phyloP scores from a whole-genome alignment of 352 stramenopile species.

The Phytophthora vignae region DNA sequence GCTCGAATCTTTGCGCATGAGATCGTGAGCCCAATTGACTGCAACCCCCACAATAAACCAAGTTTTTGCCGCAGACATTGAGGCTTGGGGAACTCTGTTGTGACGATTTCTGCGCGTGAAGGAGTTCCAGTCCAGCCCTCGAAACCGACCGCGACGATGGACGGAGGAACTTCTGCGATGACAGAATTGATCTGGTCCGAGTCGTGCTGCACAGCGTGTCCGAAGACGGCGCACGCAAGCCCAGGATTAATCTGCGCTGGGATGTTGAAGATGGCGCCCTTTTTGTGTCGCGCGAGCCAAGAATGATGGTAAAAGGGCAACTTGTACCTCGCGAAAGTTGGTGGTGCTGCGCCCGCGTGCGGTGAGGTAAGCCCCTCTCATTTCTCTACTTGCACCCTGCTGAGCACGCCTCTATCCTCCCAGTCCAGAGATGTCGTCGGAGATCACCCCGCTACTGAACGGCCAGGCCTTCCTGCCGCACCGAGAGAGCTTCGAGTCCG shows the following conservation, averaged over 20 bases:
- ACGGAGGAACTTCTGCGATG: neutral
- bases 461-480: neutral
- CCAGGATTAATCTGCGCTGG: constrained; percentile 9
- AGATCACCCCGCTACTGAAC: constrained; percentile 29
- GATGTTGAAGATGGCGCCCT: constrained; percentile 18
- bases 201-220: constrained; percentile 7
- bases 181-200: neutral
- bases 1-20: too few relatives aligned
- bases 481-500: constrained; percentile 20
- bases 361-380: constrained; percentile 1
- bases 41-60: neutral
- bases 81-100: neutral
- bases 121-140: neutral
- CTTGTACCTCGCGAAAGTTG: too few relatives aligned
- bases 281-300: constrained; percentile 12
- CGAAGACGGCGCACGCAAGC: neutral
- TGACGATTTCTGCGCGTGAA: neutral
- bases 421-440: constrained; percentile 14
- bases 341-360: neutral
- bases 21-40: neutral
- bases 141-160: neutral
- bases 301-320: constrained; percentile 35
- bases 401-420: constrained; percentile 1
- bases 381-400: constrained; percentile 14
- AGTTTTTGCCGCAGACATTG: neutral